These are phyloP conservation scores for Zygosaccharomyces sapae DNA, from an alignment of 1,139 yeast genomes.

Conservation along the genomic window DNA sequence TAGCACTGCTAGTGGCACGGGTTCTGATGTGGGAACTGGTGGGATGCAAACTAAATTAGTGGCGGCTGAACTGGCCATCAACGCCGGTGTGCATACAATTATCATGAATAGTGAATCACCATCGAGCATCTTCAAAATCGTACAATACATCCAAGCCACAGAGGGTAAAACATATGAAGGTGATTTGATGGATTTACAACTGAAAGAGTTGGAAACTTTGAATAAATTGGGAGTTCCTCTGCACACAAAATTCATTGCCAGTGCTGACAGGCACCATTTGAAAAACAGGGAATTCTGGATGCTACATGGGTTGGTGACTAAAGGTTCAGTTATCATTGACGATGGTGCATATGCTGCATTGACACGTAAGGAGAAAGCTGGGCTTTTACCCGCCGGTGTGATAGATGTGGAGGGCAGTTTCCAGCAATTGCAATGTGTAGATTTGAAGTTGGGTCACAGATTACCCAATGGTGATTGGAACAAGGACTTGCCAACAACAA, in stretches of 20 bases:
- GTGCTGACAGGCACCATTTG: slow-evolving; percentile 56
- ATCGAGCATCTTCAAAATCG: slow-evolving; percentile 67
- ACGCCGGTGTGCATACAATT: slow-evolving; percentile 89
- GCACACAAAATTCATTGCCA: slow-evolving; percentile 84
- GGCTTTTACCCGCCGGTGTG: slow-evolving; percentile 88
- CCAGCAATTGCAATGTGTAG: slow-evolving; percentile 89
- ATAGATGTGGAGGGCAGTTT: slow-evolving; percentile 71
- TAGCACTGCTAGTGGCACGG: slow-evolving; percentile 65
- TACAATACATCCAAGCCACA: slow-evolving; percentile 58
- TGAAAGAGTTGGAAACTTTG: slow-evolving; percentile 32
- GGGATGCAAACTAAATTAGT: slow-evolving; percentile 97
- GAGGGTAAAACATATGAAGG: slow-evolving; percentile 21
- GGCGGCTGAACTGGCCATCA: slow-evolving; percentile 94
- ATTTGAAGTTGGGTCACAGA: slow-evolving; percentile 54
- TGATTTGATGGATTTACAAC: slow-evolving; percentile 41
- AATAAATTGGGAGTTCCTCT: slow-evolving; percentile 53
- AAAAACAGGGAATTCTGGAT: slow-evolving; percentile 89
- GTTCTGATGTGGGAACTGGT: slow-evolving; percentile 92
- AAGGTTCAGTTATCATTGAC: slow-evolving; percentile 75
- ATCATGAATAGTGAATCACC: slow-evolving; percentile 78
- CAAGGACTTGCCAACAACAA: slow-evolving; percentile 43
- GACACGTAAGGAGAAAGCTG: slow-evolving; percentile 82
- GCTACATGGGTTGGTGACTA: slow-evolving; percentile 80
- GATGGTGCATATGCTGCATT: slow-evolving; percentile 82
- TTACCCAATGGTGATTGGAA: slow-evolving; percentile 39